Percentiles rank a stretch among this genome's conserved stretches.
These are phyloP conservation scores for Suhomyces vadensis DNA, from an alignment of 805 yeast genomes.

Conservation along the genomic window DNA sequence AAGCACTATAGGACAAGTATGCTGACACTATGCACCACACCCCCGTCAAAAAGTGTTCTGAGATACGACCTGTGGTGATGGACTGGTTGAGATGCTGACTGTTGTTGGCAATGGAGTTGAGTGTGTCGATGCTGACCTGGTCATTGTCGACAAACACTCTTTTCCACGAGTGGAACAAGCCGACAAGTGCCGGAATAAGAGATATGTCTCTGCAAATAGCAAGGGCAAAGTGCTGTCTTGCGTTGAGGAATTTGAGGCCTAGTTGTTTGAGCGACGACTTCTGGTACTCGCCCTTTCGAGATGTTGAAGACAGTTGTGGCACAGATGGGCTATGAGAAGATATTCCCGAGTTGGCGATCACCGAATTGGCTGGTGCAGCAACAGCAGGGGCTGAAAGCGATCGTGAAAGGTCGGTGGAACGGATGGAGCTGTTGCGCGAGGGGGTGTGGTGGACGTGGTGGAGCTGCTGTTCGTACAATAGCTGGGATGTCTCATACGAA, in stretches of 20 bases:
- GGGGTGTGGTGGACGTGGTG: constrained; percentile 1
- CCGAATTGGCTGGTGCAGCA: too few species aligned
- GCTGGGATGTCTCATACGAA: constrained; percentile 43
- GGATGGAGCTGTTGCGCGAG: background rate
- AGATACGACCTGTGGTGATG: constrained; percentile 62
- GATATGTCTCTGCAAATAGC: constrained; percentile 82
- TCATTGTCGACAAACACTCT: constrained; percentile 25
- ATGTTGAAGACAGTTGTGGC: background rate
- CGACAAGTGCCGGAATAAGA: constrained; percentile 62
- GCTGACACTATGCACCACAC: constrained; percentile 93
- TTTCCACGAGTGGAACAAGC: constrained; percentile 48
- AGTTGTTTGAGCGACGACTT: constrained; percentile 47
- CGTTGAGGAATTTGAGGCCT: constrained; percentile 70
- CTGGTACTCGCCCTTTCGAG: constrained; percentile 12
- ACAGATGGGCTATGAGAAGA: constrained; percentile 1
- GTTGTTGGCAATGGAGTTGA: constrained; percentile 2
- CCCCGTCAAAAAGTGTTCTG: constrained; percentile 79
- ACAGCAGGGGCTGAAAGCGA: too few species aligned
- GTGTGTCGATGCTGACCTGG: background rate
- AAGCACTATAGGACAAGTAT: constrained; percentile 75
- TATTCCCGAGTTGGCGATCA: background rate
- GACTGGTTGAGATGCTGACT: constrained; percentile 7
- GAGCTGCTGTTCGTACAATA: constrained; percentile 19
- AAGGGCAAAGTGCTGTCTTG: constrained; percentile 71
- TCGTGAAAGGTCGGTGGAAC: background rate